Evolutionary conservation across 164 flowering plant species (phyloP).

Genomic region (Liquidambar formosana): DNA sequence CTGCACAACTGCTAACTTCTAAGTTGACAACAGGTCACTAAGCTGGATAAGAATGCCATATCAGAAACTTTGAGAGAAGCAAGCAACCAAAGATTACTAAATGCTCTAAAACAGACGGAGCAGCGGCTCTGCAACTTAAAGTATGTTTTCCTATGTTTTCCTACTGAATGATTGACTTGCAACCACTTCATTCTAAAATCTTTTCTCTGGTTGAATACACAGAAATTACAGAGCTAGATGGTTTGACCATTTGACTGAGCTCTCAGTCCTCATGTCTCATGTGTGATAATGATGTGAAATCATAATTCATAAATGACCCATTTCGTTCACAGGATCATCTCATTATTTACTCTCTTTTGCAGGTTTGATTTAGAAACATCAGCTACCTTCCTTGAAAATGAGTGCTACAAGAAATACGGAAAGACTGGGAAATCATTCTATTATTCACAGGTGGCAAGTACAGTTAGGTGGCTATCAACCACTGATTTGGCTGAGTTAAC

Average conservation of each 20-base stretch:
- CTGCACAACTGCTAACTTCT: background rate
- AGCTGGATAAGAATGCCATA: conserved; percentile 55
- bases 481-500: conserved; percentile 39
- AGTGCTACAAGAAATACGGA: conserved; percentile 48
- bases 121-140: conserved; percentile 45
- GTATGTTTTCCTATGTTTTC: conserved; percentile 37
- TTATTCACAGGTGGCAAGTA: conserved; percentile 41
- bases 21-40: conserved; percentile 33
- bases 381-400: conserved; percentile 18
- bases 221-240: too few species aligned
- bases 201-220: background rate
- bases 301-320: too few species aligned
- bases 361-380: conserved; percentile 59
- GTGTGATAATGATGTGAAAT: too few species aligned
- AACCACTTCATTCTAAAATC: background rate
- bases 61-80: conserved; percentile 58
- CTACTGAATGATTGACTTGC: background rate
- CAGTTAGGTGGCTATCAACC: conserved; percentile 75
- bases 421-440: conserved; percentile 80
- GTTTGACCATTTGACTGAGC: too few species aligned
- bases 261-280: too few species aligned
- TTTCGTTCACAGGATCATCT: too few species aligned
- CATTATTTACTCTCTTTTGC: conserved; percentile 17
- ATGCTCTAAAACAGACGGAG: conserved; percentile 64
- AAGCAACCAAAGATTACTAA: conserved; percentile 57